Evolutionary conservation across 1,139 yeast genomes (phyloP).

Genomic region (Hansenula sp.): DNA sequence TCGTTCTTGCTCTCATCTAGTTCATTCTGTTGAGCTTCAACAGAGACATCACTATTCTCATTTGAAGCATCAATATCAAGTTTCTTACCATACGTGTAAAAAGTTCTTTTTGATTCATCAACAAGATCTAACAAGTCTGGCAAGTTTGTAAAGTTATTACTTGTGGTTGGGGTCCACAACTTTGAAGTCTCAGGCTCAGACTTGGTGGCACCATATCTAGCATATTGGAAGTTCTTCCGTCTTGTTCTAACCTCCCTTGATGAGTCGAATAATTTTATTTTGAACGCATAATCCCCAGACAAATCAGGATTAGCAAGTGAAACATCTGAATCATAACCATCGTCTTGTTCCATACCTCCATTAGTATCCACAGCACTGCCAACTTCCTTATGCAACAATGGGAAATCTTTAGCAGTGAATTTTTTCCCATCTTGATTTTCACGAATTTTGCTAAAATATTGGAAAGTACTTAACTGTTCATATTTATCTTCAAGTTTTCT

Average conservation of each 20-base stretch:
- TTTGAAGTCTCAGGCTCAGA: constrained; percentile 19
- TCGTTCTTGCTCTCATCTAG: constrained; percentile 6
- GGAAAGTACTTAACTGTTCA: constrained; percentile 35
- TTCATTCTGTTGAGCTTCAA: neutral
- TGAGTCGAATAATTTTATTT: constrained; percentile 37
- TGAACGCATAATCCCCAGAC: constrained; percentile 47
- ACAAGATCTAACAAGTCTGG: constrained; percentile 29
- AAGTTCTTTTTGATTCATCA: constrained; percentile 20
- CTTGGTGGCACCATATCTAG: constrained; percentile 1
- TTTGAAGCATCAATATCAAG: constrained; percentile 9
- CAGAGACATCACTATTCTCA: constrained; percentile 1
- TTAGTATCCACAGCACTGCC: neutral
- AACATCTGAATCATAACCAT: constrained; percentile 41
- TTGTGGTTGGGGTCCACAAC: constrained; percentile 38
- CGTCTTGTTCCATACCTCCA: constrained; percentile 11
- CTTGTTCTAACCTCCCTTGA: constrained; percentile 13
- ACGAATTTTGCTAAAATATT: constrained; percentile 20
- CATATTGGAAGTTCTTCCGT: constrained; percentile 5
- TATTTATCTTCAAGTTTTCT: constrained; percentile 46
- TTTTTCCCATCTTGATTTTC: constrained; percentile 6
- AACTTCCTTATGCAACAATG: constrained; percentile 11
- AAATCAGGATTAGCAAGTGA: constrained; percentile 51
- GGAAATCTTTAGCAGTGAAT: constrained; percentile 14
- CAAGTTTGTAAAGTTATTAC: constrained; percentile 28
- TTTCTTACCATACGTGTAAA: constrained; percentile 24